Conservation (phyloP, 495 filamentous ascomycete species). For the Penicillium chermesinum region DNA sequence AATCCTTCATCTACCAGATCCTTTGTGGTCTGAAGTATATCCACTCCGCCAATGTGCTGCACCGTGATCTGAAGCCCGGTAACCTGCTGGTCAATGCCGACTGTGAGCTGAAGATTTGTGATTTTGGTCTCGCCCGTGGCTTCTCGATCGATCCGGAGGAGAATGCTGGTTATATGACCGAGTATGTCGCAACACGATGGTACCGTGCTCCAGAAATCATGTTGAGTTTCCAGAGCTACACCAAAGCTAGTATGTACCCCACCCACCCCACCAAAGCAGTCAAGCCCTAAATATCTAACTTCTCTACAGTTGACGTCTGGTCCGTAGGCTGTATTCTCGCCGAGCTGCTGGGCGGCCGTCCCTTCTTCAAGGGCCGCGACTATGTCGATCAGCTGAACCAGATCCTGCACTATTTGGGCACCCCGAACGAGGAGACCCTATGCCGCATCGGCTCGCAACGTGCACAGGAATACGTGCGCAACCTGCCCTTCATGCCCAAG, state of each 20-base stretch:
- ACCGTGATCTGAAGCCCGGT: slow-evolving; percentile 94
- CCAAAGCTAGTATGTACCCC: slow-evolving; percentile 87
- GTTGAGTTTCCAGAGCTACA: slow-evolving; percentile 99
- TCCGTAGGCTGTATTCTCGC: slow-evolving; percentile 97
- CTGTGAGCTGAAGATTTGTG: slow-evolving; percentile 98
- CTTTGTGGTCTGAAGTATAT: slow-evolving; percentile 97
- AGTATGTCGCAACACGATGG: slow-evolving; percentile 98
- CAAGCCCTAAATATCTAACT: background rate
- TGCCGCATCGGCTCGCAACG: slow-evolving; percentile 91
- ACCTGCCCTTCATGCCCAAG: slow-evolving; percentile 94
- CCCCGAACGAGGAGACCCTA: slow-evolving; percentile 91
- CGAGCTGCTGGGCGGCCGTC: slow-evolving; percentile 89
- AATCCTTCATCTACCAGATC: slow-evolving; percentile 93
- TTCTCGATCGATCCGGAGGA: slow-evolving; percentile 97
- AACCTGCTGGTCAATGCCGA: slow-evolving; percentile 97
- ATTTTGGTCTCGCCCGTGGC: slow-evolving; percentile 93
- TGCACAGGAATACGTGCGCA: slow-evolving; percentile 97
- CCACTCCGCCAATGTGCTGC: slow-evolving; percentile 95
- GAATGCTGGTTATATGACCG: slow-evolving; percentile 99
- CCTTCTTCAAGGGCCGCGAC: slow-evolving; percentile 98
- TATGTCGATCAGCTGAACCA: slow-evolving; percentile 99
- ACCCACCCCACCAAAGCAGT: background rate
- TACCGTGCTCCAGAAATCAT: slow-evolving; percentile 99
- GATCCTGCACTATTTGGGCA: slow-evolving; percentile 96
- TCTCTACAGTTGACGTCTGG: slow-evolving; percentile 88